Conservation (phyloP, 1,284 basidiomycete species). For the Ustilago cynodontis region DNA sequence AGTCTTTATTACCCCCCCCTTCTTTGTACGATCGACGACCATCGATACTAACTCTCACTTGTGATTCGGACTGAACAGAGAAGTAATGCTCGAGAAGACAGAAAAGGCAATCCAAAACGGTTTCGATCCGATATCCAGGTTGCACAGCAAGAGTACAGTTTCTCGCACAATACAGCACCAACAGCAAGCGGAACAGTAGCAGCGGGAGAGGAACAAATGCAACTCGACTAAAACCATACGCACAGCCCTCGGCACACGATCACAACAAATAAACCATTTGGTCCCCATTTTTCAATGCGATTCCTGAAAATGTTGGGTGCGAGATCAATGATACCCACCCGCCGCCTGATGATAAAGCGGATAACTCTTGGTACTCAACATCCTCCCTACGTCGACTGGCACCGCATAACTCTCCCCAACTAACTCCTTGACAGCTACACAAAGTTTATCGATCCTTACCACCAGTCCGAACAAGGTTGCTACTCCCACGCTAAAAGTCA, state of each 20-base stretch:
- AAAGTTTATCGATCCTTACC: conserved; percentile 78
- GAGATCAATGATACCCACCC: not conserved
- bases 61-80: not conserved
- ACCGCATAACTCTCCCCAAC: conserved; percentile 80
- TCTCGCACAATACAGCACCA: not conserved
- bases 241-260: too few relatives aligned
- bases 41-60: not conserved
- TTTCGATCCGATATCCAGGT: too few relatives aligned
- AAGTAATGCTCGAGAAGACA: not conserved
- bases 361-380: conserved; percentile 11
- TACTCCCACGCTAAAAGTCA: conserved; percentile 73
- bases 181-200: not conserved
- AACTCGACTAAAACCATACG: conserved; percentile 21
- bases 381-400: conserved; percentile 37
- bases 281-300: too few relatives aligned
- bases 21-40: too few relatives aligned
- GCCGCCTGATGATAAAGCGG: not conserved
- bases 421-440: conserved; percentile 81
- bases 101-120: not conserved
- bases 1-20: conserved; percentile 10
- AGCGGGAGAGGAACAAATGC: conserved; percentile 14
- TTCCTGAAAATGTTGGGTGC: too few relatives aligned
- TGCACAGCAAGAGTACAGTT: too few relatives aligned
- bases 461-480: conserved; percentile 79
- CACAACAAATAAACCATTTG: too few relatives aligned